Evolutionary conservation across 306 rosid species (phyloP), one percentile per base, ranked within the genome.

Genomic region (Astragalus glycyphyllos): DNA sequence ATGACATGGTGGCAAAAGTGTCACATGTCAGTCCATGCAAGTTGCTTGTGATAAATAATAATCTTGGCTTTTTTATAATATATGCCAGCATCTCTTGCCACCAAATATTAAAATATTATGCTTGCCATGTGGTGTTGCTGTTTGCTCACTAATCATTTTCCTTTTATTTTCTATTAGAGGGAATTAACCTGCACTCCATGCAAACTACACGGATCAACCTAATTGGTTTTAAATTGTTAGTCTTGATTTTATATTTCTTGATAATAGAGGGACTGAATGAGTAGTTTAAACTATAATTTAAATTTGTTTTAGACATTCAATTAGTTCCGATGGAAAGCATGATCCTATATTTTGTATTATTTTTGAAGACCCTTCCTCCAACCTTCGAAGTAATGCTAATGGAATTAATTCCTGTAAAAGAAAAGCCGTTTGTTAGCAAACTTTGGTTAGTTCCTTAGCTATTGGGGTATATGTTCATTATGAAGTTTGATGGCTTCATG

Each of bases 1-100:
- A 41, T 49, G 31, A 72, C 9, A 26, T n/a, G 58, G 60, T 68
- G 16, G 29, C 26, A 71, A 32, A 65, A 54, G 55, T 4, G 32
- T 35, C 47, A 31, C 32, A 8, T 10, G 37, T n/a, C 38, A 2
- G 23, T 32, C 11, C 51, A 17, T 44, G 29, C n/a, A 40, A 11
- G 44, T 37, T 31, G 4, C 44, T 54, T 8, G 5, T 65, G 48
- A 55, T 65, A 38, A 45, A 45, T 45, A 45, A 45, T 45, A 13
- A 6, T 66, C 5, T 50, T 50, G 8, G 11, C 3, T 53, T 14
- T 2, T 26, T 51, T 8, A 23, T 13, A 13, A 41, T 14, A 42
- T 16, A 41, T 14, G 41, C 7, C 13, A 31, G 47, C 5, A 4
- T 40, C 51, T 53, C 5, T 29, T 13, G 40, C 69, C 65, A 4